Base-by-base conservation (phyloP, 106 monocot genomes). In the Allium sativum region DNA sequence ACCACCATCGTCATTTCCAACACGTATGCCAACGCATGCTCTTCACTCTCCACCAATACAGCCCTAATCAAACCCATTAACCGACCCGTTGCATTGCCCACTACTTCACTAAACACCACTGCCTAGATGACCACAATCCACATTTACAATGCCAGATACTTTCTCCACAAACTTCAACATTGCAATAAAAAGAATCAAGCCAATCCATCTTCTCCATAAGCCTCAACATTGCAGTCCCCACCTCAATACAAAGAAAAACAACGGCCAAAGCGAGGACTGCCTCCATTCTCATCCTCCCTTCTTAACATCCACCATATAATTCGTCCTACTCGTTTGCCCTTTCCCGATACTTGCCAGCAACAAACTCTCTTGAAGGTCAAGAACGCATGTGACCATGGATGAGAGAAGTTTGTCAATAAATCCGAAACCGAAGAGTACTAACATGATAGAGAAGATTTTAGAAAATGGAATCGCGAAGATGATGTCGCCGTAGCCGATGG, bases 401-500 rank as follows among this genome's bases (percentile, higher is more conserved):
- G 84, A 80, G 19, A 93, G 82, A 58, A 93, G 76, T 61, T 88
- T 85, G 68, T 93, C 93, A n/a, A 93, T 61, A 66, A 93, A 93
- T 10, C 93, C 93, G 53, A 93, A 93, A 13, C 88, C 93, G 15
- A 93, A 42, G 52, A 93, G 72, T 21, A 89, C 88, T 68, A 93
- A 93, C 41, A 75, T 68, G 62, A 93, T 80, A 15, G 93, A 88
- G 80, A 93, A 93, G 57, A 89, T 45, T 77, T 93, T 93, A 48
- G 88, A 67, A 8, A 56, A 13, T 10, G 84, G 53, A 13, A 85
- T 89, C 40, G 62, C n/a, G 0, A 88, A 88, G 18, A 85, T 93
- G 72, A 93, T 93, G 71, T 93, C 93, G 5, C 93, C 93, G 60
- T 93, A 93, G 10, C 93, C 93, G 54, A 93, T 93, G 42, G 93